These are phyloP conservation scores for Butyriboletus regius DNA, from an alignment of 1,284 basidiomycete species.

Conservation along the genomic window DNA sequence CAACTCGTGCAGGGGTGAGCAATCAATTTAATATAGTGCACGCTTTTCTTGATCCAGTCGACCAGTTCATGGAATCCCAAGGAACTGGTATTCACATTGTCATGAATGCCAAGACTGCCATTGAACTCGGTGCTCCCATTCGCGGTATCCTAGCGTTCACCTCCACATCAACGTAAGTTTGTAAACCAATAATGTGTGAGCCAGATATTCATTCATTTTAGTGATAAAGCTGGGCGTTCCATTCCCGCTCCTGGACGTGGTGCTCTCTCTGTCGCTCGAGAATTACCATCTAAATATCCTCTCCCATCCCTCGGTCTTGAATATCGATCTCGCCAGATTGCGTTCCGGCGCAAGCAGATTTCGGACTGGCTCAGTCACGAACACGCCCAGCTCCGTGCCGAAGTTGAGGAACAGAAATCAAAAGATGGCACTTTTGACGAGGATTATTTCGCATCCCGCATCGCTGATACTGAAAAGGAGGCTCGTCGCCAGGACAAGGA, in stretches of 20 bases:
- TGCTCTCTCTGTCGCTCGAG: constrained; percentile 77
- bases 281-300: constrained; percentile 69
- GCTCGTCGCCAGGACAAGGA: constrained; percentile 86
- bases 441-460: constrained; percentile 64
- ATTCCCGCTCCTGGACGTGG: constrained; percentile 90
- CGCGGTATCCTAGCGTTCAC: constrained; percentile 92
- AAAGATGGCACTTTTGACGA: constrained; percentile 52
- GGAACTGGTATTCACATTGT: constrained; percentile 94
- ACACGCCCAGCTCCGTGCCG: constrained; percentile 72
- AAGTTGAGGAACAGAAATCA: constrained; percentile 58
- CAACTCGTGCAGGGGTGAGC: constrained; percentile 82
- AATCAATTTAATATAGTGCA: not conserved
- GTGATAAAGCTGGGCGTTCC: constrained; percentile 91
- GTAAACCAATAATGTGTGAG: constrained; percentile 3
- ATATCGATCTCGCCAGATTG: constrained; percentile 84
- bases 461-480: constrained; percentile 81
- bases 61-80: constrained; percentile 91
- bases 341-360: constrained; percentile 89
- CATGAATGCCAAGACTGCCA: constrained; percentile 92
- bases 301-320: constrained; percentile 71
- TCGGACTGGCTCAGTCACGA: constrained; percentile 89
- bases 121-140: constrained; percentile 89
- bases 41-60: constrained; percentile 15
- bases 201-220: constrained; percentile 29
- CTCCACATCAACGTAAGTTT: constrained; percentile 83